Evolutionary conservation across 768 basidiomycete species (phyloP).

Genomic region (Suillus weaverae): DNA sequence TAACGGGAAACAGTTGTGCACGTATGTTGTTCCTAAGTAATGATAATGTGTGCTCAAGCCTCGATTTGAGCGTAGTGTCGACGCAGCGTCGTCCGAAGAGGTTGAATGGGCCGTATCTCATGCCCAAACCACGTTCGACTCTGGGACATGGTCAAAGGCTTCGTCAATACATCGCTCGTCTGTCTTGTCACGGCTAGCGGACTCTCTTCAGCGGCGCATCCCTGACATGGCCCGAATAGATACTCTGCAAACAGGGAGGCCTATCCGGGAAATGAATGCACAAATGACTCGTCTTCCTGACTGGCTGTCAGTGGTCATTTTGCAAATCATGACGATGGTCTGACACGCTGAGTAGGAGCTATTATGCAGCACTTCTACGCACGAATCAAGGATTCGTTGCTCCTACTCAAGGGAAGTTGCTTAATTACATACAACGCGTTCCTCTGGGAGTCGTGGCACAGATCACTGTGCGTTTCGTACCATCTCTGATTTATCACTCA

Average conservation of each 20-base stretch:
- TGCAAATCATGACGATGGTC: constrained; percentile 1
- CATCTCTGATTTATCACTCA: constrained; percentile 1
- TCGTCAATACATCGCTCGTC: constrained; percentile 59
- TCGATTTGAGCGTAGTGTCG: constrained; percentile 43
- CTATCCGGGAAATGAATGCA: constrained; percentile 81
- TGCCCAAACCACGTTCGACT: constrained; percentile 60
- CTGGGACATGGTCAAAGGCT: constrained; percentile 72
- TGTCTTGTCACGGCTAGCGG: constrained; percentile 64
- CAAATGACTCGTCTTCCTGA: constrained; percentile 79
- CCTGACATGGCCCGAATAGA: constrained; percentile 65
- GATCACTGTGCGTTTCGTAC: constrained; percentile 57
- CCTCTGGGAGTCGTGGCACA: constrained; percentile 90
- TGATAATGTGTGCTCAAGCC: constrained; percentile 2
- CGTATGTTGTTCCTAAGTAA: constrained; percentile 28
- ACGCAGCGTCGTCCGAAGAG: constrained; percentile 49
- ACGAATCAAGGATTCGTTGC: constrained; percentile 69
- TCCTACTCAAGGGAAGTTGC: constrained; percentile 75
- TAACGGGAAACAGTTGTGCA: constrained; percentile 57
- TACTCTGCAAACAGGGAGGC: constrained; percentile 73
- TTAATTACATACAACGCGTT: constrained; percentile 78
- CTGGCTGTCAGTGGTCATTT: constrained; percentile 65
- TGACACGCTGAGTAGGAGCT: constrained; percentile 50
- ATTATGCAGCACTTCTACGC: constrained; percentile 72
- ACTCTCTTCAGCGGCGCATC: constrained; percentile 55
- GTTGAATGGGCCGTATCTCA: constrained; percentile 51